A percentile compares a stretch with the other conserved stretches of the same genome.
Evolutionary conservation across 2,329 filamentous ascomycete species (phyloP).

Genomic region (Calonectria fujianensis): DNA sequence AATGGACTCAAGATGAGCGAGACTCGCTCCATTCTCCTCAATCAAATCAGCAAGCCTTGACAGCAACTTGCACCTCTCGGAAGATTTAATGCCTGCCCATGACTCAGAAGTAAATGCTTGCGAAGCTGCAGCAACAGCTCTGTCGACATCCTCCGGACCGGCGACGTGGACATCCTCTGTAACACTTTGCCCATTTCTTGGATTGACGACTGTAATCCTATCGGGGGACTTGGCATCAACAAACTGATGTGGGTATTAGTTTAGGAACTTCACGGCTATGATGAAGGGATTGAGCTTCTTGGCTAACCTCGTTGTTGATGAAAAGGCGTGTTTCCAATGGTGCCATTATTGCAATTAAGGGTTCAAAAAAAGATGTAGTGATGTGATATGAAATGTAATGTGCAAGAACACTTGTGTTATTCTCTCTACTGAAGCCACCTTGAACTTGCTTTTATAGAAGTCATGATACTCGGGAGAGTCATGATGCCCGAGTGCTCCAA

Average conservation of each 20-base stretch:
- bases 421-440: background rate
- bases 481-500: background rate
- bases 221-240: background rate
- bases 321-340: background rate
- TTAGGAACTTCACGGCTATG: background rate
- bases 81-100: background rate
- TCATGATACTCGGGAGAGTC: background rate
- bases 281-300: background rate
- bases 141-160: background rate
- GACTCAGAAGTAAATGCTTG: background rate
- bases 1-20: background rate
- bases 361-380: background rate
- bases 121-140: background rate
- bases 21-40: background rate
- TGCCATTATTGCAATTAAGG: background rate
- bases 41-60: background rate
- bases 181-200: background rate
- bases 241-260: background rate
- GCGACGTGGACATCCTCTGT: background rate
- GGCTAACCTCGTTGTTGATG: slow-evolving; percentile 9
- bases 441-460: background rate
- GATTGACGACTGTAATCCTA: background rate
- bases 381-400: background rate
- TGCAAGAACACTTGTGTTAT: background rate
- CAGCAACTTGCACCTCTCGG: background rate